phyloP scores from a whole-genome alignment of 768 basidiomycete species.

The Tylopilus rubrobrunneus region DNA sequence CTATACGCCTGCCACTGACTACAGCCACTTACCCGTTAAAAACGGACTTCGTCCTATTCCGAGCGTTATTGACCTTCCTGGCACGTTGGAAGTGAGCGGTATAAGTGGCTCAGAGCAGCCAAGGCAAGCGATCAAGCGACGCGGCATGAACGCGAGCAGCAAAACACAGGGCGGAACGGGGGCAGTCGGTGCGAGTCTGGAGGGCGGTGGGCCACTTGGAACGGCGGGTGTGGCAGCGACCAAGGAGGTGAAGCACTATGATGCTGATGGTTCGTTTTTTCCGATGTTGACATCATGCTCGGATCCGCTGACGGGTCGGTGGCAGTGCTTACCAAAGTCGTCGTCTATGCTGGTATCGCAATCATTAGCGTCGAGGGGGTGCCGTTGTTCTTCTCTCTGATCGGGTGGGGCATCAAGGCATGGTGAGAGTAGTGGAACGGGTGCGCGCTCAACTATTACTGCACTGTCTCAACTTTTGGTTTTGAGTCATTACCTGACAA shows the following conservation, averaged over 20 bases:
- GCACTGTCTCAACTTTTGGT: neutral
- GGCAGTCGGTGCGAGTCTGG: slow-evolving; percentile 12
- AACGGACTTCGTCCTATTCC: slow-evolving; percentile 68
- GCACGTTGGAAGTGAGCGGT: slow-evolving; percentile 36
- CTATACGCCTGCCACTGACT: slow-evolving; percentile 91
- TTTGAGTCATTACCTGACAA: neutral
- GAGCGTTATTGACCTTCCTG: slow-evolving; percentile 77
- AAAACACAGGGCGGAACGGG: neutral
- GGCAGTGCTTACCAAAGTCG: slow-evolving; percentile 81
- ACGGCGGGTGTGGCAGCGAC: slow-evolving; percentile 12
- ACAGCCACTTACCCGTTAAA: slow-evolving; percentile 62
- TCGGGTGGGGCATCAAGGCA: slow-evolving; percentile 63
- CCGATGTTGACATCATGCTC: neutral
- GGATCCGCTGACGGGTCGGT: neutral
- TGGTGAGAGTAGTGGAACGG: slow-evolving; percentile 19
- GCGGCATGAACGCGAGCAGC: slow-evolving; percentile 10
- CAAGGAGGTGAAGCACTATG: neutral
- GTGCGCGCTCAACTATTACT: neutral
- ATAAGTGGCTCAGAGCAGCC: slow-evolving; percentile 36
- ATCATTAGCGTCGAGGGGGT: slow-evolving; percentile 57
- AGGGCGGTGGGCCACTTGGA: slow-evolving; percentile 22
- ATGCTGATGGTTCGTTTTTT: slow-evolving; percentile 16
- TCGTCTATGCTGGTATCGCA: slow-evolving; percentile 87
- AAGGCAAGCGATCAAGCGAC: slow-evolving; percentile 28
- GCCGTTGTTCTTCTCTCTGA: slow-evolving; percentile 62